Base-by-base conservation (phyloP, 139 green algal species). In the Coccomyxa sp. region DNA sequence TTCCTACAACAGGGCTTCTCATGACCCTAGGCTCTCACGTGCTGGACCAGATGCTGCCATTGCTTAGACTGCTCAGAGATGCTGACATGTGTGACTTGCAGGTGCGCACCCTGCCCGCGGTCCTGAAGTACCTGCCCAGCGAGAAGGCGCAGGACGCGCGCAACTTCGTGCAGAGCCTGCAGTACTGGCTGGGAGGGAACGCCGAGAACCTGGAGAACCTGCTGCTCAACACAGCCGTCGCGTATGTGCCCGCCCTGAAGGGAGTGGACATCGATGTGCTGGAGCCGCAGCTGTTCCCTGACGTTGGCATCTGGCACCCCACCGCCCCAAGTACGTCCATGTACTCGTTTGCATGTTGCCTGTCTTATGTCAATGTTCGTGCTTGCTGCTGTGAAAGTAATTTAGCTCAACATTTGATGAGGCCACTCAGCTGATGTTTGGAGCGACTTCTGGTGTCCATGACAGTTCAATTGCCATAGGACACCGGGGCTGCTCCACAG, bases 131-230 rank as follows among this genome's bases (percentile, higher is more conserved):
- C 86, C 90, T 98, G 81, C 95, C 95, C 54, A 90, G 76, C 68
- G 92, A 98, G 79, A 97, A 98, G 87, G 93, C 93, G 14, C 85
- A 95, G 88, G 94, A 98, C 58, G 93, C 93, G 0, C 86, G 93
- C 64, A 95, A 94, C 86, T 98, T 98, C 73, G 90, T 76, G 38
- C 86, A 97, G 84, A 92, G 90, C 44, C 94, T 99, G 74, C 96
- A 99, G 91, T 99, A 99, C 93, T 99, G 96, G 96, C 92, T 98
- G 81, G 96, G 96, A 58, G 96, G 96, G 68, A 98, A 96, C 85
- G 83, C 92, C 37, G 93, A 97, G 34, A 99, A 99, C 88, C 89
- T 99, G 78, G 92, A 99, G 91, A 99, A 98, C 91, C 92, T 99
- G 86, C 83, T 99, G 41, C 86, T 98, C 18, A 97, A 88, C 74